A percentile compares a stretch with the other conserved stretches of the same genome.
Evolutionary conservation across 176 grass and related monocot species (phyloP).

Genomic region (Avena atlantica): DNA sequence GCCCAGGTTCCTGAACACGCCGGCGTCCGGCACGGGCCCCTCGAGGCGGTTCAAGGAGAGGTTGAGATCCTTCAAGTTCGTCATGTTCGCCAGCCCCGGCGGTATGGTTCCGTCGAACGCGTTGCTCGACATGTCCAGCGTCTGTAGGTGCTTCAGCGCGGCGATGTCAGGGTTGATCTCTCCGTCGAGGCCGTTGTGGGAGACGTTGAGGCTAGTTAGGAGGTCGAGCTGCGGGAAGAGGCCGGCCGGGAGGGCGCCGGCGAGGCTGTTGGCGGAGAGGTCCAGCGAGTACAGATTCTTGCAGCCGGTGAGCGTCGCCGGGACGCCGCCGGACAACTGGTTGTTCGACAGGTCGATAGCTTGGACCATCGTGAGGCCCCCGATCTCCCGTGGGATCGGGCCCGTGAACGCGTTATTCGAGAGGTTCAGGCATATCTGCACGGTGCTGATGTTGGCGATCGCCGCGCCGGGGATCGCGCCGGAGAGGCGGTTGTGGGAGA

Average conservation of each 20-base stretch:
- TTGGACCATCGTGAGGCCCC: slow-evolving; percentile 72
- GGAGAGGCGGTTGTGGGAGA: slow-evolving; percentile 73
- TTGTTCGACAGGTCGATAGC: slow-evolving; percentile 81
- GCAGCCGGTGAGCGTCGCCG: slow-evolving; percentile 64
- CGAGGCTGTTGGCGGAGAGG: slow-evolving; percentile 70
- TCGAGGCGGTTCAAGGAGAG: slow-evolving; percentile 72
- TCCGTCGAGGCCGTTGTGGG: slow-evolving; percentile 68
- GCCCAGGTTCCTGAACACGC: slow-evolving; percentile 69
- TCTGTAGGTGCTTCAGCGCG: slow-evolving; percentile 48
- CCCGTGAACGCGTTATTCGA: slow-evolving; percentile 67
- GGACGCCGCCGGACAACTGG: slow-evolving; percentile 69
- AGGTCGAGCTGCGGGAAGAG: slow-evolving; percentile 80
- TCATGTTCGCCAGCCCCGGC: slow-evolving; percentile 61
- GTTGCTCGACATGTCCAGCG: slow-evolving; percentile 79
- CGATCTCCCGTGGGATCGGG: slow-evolving; percentile 63
- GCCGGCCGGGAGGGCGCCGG: slow-evolving; percentile 43
- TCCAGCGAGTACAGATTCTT: slow-evolving; percentile 78
- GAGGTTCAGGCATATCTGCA: slow-evolving; percentile 76
- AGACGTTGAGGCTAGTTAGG: slow-evolving; percentile 72
- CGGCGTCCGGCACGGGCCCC: slow-evolving; percentile 59
- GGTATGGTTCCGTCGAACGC: slow-evolving; percentile 65
- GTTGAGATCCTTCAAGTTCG: slow-evolving; percentile 62
- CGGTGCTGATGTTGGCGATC: slow-evolving; percentile 50
- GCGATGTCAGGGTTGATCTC: slow-evolving; percentile 59
- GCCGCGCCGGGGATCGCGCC: slow-evolving; percentile 59